A percentile compares a stretch with the other conserved stretches of the same genome.
phyloP scores from a whole-genome alignment of 2,329 filamentous ascomycete genomes.

The Beauveria bassiana region DNA sequence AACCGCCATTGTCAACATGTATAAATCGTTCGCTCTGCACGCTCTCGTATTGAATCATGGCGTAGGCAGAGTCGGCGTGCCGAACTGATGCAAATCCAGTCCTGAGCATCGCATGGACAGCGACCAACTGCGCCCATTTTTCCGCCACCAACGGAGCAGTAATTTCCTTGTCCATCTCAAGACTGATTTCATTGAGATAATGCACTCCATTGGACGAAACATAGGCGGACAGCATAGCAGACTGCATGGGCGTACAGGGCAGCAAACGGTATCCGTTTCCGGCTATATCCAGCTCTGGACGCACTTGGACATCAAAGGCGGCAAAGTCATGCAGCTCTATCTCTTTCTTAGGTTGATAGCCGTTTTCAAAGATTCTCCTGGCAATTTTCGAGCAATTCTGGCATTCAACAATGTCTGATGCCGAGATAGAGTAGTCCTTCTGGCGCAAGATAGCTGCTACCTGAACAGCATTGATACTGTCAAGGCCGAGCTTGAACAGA shows the following conservation, averaged over 20 bases:
- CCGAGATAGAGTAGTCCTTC: constrained; percentile 49
- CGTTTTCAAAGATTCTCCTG: constrained; percentile 8
- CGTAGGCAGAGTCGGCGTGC: constrained; percentile 55
- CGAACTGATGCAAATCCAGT: constrained; percentile 63
- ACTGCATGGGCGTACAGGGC: constrained; percentile 74
- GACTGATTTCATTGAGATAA: constrained; percentile 69
- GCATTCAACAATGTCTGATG: constrained; percentile 66
- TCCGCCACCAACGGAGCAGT: constrained; percentile 33
- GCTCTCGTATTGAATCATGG: constrained; percentile 19
- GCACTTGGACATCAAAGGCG: constrained; percentile 29
- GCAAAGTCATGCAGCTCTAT: constrained; percentile 29
- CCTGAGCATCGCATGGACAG: constrained; percentile 62
- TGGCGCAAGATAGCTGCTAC: constrained; percentile 61
- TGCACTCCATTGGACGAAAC: constrained; percentile 55
- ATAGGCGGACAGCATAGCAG: constrained; percentile 72
- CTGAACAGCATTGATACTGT: constrained; percentile 83
- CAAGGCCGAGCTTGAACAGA: constrained; percentile 81
- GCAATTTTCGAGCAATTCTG: constrained; percentile 38
- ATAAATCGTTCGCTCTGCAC: background rate
- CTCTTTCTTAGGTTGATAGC: background rate
- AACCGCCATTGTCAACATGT: background rate
- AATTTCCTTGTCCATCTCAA: constrained; percentile 37
- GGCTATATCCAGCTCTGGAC: constrained; percentile 20
- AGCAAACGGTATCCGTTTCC: constrained; percentile 42
- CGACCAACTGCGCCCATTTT: constrained; percentile 53